These are phyloP conservation scores for Sporothrix curviconia DNA, from an alignment of 2,329 filamentous ascomycete species.

Conservation along the genomic window DNA sequence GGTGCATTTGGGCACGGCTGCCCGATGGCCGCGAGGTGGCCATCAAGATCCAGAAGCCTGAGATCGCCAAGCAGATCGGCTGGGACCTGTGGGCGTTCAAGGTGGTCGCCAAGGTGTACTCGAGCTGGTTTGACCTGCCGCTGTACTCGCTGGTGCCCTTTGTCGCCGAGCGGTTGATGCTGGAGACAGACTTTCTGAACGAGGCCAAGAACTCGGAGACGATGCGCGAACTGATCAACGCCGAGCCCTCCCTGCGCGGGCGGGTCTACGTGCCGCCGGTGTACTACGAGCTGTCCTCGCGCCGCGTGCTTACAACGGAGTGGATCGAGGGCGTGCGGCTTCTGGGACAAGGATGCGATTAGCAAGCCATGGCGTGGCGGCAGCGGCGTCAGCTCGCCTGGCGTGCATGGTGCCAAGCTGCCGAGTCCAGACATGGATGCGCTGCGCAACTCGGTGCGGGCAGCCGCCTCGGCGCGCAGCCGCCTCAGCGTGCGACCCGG, in stretches of 20 bases:
- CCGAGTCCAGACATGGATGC: conserved; percentile 41
- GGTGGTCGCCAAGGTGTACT: conserved; percentile 76
- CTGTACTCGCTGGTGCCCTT: conserved; percentile 87
- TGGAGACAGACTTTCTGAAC: conserved; percentile 92
- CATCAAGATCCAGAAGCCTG: conserved; percentile 92
- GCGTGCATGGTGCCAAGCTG: conserved; percentile 62
- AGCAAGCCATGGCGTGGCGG: conserved; percentile 72
- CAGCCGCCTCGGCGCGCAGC: conserved; percentile 20
- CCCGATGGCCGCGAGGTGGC: conserved; percentile 86
- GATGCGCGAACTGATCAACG: conserved; percentile 71
- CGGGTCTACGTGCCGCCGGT: conserved; percentile 85
- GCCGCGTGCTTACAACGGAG: conserved; percentile 83
- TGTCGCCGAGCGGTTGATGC: conserved; percentile 80
- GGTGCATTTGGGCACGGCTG: conserved; percentile 87
- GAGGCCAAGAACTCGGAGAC: conserved; percentile 82
- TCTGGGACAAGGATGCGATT: conserved; percentile 87
- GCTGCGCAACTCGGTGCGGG: conserved; percentile 40
- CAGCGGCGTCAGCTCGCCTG: conserved; percentile 68
- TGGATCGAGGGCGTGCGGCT: conserved; percentile 92
- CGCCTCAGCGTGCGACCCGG: conserved; percentile 26
- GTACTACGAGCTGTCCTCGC: conserved; percentile 74
- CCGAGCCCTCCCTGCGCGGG: conserved; percentile 67
- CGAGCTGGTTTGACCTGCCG: conserved; percentile 85
- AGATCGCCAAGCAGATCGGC: conserved; percentile 82
- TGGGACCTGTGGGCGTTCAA: conserved; percentile 98